A percentile compares a stretch with the other conserved stretches of the same genome.
These are phyloP conservation scores for Ambrosiella beaveri DNA, from an alignment of 2,329 filamentous ascomycete genomes.

Conservation along the genomic window DNA sequence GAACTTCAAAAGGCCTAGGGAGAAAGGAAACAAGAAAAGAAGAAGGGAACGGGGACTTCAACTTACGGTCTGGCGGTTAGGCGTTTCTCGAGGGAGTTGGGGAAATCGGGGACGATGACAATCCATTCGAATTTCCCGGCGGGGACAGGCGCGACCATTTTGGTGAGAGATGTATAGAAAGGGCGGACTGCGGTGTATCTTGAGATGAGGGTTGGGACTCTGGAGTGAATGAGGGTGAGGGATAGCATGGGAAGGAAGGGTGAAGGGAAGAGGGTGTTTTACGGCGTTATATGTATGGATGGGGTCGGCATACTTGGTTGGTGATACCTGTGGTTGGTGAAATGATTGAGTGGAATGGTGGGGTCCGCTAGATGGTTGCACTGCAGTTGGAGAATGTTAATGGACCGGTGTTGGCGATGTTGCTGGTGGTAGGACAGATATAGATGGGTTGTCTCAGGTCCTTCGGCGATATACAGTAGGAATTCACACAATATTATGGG, in stretches of 20 bases:
- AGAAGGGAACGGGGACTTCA: constrained; percentile 11
- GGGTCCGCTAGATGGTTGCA: neutral
- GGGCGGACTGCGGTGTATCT: neutral
- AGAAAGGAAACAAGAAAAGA: neutral
- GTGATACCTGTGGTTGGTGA: neutral
- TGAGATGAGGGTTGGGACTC: neutral
- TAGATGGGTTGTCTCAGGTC: neutral
- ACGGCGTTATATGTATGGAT: neutral
- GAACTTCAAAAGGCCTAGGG: neutral
- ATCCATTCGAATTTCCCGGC: constrained; percentile 44
- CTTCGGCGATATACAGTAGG: neutral
- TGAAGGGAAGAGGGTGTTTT: neutral
- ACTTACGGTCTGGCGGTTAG: constrained; percentile 41
- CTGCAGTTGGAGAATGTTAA: neutral
- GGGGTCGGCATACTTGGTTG: neutral
- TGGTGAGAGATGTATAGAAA: constrained; percentile 12
- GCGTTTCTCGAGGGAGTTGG: constrained; percentile 41
- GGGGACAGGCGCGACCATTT: constrained; percentile 17
- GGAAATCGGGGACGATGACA: constrained; percentile 50
- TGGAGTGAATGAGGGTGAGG: neutral
- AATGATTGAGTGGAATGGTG: neutral
- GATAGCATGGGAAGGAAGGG: neutral
- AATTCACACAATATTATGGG: neutral
- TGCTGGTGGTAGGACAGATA: neutral
- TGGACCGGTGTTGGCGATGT: neutral